Evolutionary conservation across 305 asterid genomes (phyloP), one percentile per base, ranked within the genome.

Genomic region (Euphrasia arctica): DNA sequence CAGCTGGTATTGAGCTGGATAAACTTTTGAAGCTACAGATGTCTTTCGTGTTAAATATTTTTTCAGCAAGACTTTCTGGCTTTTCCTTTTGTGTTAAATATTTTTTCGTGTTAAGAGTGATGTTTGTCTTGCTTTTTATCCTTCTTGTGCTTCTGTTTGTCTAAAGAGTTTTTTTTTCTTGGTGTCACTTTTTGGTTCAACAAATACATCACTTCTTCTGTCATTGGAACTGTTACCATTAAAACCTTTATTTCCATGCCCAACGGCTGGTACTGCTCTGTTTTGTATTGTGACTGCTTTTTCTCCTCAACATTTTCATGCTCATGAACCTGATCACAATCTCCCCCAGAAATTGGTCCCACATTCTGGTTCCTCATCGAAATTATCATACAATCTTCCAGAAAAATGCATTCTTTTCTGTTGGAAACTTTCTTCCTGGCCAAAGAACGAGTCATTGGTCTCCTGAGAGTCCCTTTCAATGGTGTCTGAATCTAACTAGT

Each of bases 401-500:
- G 84, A 63, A 72, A 68, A 56, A 60, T 76, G 32, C 62, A 52
- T 34, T 72, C 84, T 72, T 80, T 79, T 65, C 69, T 72, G 70
- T 63, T 71, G 67, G 74, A 70, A 74, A 76, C 71, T 77, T 71
- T 85, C 76, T 74, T 88, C 66, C 74, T 64, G 68, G 75, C 39
- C 71, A 77, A 74, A 72, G 87, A 79, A 54, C 77, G 84, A 68
- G 86, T 81, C 70, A 67, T 1, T 51, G 85, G 87, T 81, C 85
- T 86, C 67, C 75, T 70, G 56, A 51, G 61, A 68, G 56, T 65
- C 5, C 70, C 79, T 84, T 84, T 90, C 97, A 75, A 87, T 90
- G 59, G 96, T 81, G 67, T 90, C 97, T 11, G 91, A 90, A 72
- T 69, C 78, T 67, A n/a, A n/a, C n/a, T n/a, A 54, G 85, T 74